A percentile compares a stretch with the other conserved stretches of the same genome.
These are phyloP conservation scores for Corylus americana DNA, from an alignment of 306 rosid species.

Conservation along the genomic window DNA sequence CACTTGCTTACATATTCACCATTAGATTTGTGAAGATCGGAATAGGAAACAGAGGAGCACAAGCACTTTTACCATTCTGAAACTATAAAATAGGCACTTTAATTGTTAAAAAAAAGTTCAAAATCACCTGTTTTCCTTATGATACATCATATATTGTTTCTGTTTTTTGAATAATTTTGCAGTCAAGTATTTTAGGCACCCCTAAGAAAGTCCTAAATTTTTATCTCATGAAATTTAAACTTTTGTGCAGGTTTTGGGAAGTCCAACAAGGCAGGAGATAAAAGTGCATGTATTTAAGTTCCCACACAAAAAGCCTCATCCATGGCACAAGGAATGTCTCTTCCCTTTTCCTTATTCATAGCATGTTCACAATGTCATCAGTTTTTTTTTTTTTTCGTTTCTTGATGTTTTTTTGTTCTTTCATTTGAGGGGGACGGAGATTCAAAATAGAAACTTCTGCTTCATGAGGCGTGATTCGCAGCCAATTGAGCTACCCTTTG, in stretches of 20 bases:
- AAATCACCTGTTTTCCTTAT: not conserved
- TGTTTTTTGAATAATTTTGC: not conserved
- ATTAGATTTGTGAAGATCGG: no score
- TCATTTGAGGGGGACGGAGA: no score
- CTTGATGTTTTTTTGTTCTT: not conserved
- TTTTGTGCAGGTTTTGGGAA: conserved; percentile 81
- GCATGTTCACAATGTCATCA: conserved; percentile 7
- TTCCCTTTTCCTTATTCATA: conserved; percentile 19
- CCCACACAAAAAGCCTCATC: conserved; percentile 99
- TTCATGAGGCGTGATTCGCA: no score
- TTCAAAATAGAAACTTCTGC: no score
- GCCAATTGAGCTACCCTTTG: no score
- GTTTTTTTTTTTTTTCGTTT: not conserved
- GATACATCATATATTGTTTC: not conserved
- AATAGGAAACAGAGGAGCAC: not conserved
- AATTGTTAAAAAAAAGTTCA: not conserved
- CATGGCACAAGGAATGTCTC: conserved; percentile 87
- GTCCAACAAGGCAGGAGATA: conserved; percentile 99
- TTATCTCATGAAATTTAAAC: not conserved
- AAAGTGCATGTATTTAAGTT: conserved; percentile 98
- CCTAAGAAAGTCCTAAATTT: not conserved
- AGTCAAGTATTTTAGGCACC: not conserved
- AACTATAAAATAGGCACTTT: not conserved
- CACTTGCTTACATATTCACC: no score
- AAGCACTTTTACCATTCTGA: not conserved